A percentile compares a stretch with the other conserved stretches of the same genome.
phyloP scores from a whole-genome alignment of 495 filamentous ascomycete species.

The Tuber microsphaerosporum region DNA sequence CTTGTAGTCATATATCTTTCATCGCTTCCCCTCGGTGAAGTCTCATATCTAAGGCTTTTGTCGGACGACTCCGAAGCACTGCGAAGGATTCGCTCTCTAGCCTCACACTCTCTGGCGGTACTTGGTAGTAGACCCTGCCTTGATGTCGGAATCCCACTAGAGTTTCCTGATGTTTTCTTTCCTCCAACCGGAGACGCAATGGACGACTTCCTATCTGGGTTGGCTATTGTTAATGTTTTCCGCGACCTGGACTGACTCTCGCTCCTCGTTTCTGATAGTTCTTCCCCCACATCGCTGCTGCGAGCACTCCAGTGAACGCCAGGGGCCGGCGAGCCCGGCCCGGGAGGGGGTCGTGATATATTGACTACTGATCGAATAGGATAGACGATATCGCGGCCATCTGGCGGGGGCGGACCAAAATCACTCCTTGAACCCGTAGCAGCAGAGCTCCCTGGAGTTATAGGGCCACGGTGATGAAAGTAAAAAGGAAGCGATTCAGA shows the following conservation, averaged over 20 bases:
- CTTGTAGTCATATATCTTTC: slow-evolving; percentile 53
- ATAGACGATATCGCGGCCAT: slow-evolving; percentile 62
- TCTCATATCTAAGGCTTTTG: slow-evolving; percentile 3
- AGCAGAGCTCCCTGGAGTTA: slow-evolving; percentile 2
- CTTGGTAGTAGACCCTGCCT: not conserved
- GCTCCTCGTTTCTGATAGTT: slow-evolving; percentile 7
- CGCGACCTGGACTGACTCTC: slow-evolving; percentile 18
- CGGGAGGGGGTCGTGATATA: slow-evolving; percentile 54
- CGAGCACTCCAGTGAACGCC: slow-evolving; percentile 9
- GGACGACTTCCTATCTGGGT: not conserved
- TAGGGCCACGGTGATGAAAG: slow-evolving; percentile 2
- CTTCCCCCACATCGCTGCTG: not conserved
- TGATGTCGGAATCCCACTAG: not conserved
- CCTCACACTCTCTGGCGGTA: not conserved
- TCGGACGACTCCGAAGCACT: slow-evolving; percentile 1
- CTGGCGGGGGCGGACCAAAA: slow-evolving; percentile 45
- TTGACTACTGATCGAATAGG: slow-evolving; percentile 77
- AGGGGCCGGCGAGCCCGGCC: slow-evolving; percentile 13
- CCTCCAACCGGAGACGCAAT: not conserved
- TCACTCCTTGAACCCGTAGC: slow-evolving; percentile 7
- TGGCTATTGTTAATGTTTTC: not conserved
- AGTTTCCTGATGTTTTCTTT: not conserved
- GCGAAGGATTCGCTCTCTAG: slow-evolving; percentile 2
- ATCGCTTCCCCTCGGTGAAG: slow-evolving; percentile 14
- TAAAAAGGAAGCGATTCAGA: slow-evolving; percentile 3